Evolutionary conservation across 495 filamentous ascomycete species (phyloP).

Genomic region (Beverwykella pulmonaria): DNA sequence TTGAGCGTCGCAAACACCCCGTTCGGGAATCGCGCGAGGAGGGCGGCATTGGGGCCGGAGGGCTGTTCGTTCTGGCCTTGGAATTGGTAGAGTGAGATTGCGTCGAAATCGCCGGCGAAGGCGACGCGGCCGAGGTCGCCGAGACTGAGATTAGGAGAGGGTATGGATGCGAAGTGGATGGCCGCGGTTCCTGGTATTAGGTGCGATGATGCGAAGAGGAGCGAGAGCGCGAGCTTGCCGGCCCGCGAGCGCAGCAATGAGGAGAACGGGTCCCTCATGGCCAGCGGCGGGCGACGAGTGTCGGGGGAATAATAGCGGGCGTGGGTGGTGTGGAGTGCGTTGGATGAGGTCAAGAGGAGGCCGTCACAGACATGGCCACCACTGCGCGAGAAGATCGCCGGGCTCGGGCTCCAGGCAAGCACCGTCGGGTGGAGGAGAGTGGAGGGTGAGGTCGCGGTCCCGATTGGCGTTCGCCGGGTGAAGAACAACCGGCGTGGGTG

Average conservation of each 20-base stretch:
- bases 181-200: conserved; percentile 55
- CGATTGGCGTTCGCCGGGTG: conserved; percentile 26
- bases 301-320: conserved; percentile 5
- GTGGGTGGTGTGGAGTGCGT: neutral
- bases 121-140: conserved; percentile 79
- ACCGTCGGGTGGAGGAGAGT: neutral
- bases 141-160: conserved; percentile 79
- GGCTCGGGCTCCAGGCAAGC: conserved; percentile 4
- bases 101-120: conserved; percentile 86
- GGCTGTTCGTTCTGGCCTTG: conserved; percentile 72
- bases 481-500: conserved; percentile 16
- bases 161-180: conserved; percentile 69
- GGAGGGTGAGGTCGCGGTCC: conserved; percentile 10
- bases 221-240: conserved; percentile 34
- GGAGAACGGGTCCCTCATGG: conserved; percentile 41
- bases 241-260: conserved; percentile 38
- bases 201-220: conserved; percentile 33
- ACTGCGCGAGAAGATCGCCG: neutral
- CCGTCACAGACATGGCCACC: conserved; percentile 7
- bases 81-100: conserved; percentile 87
- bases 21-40: conserved; percentile 83
- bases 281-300: conserved; percentile 28
- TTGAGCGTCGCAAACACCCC: conserved; percentile 75
- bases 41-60: conserved; percentile 71
- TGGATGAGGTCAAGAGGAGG: conserved; percentile 5